Base-by-base conservation (phyloP, 192 early-diverging fungal genomes). In the Gryganskiella cystojenkinii region DNA sequence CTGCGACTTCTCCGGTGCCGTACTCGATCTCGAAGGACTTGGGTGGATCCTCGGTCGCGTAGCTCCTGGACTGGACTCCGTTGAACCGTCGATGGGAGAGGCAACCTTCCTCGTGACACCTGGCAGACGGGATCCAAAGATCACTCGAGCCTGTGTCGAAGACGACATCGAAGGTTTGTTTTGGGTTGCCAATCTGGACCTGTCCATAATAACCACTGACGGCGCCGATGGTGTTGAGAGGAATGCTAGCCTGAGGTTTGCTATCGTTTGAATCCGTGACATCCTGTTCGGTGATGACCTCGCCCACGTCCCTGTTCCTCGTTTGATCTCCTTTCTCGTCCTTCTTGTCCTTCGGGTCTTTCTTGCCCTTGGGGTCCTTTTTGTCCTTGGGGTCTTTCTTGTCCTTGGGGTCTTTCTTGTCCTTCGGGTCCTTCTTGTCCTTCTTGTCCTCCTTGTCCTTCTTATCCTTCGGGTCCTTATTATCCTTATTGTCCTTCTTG, bases 131-230 rank as follows among this genome's bases (percentile, higher is more conserved):
- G 20, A 90, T 71, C 89, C 89, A 90, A 35, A 88, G 81, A 60
- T 90, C 89, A 25, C 83, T 84, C 10, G 87, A 89, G 25, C 87
- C 89, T 9, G 89, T 90, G 67, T 90, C 89, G 22, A 90, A 81
- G 54, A 84, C 73, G 3, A 81, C 71, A 17, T 70, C 40, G 31
- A 81, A 81, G 2, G 71, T 51, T 57, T 81, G 80, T 34, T 52
- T 35, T 15, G 80, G 80, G 49, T 42, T 74, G 25, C 80, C 80
- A 8, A 81, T 69, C 55, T 78, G 65, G 30, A 78, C 55, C 15
- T 63, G 34, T 22, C 73, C 73, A 56, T 78, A 78, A 40, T 78
- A 78, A 3, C 73, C 73, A 14, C 73, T 78, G 35, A 78, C 66
- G 19, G 61, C 28, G 28, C 73, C 73, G 28, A 78, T 78, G 10